These are phyloP conservation scores for Agarophyton chilense DNA, from an alignment of 23 red algal genomes.

Conservation along the genomic window DNA sequence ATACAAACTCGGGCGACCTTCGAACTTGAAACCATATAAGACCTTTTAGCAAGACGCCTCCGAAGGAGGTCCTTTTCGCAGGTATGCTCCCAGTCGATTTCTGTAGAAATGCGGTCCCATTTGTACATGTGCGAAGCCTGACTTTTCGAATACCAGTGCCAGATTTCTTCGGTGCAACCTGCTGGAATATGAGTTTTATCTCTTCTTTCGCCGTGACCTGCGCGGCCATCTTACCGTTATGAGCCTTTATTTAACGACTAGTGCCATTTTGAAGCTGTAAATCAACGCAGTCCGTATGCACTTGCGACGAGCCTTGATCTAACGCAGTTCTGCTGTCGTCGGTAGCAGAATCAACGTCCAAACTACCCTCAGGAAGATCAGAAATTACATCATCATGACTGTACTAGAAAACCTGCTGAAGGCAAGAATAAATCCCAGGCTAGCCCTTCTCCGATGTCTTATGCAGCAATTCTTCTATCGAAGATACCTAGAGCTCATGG, in stretches of 20 bases:
- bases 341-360: constrained; percentile 50
- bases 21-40: neutral
- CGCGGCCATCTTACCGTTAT: constrained; percentile 33
- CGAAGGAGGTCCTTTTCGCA: too few relatives aligned
- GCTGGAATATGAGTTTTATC: constrained; percentile 9
- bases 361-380: constrained; percentile 24
- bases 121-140: neutral
- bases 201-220: constrained; percentile 15
- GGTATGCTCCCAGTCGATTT: too few relatives aligned
- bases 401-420: neutral
- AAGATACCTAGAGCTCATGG: neutral
- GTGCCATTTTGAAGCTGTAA: constrained; percentile 32
- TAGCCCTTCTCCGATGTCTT: constrained; percentile 6
- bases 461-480: constrained; percentile 43
- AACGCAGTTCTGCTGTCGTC: constrained; percentile 57
- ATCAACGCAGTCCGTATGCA: constrained; percentile 39
- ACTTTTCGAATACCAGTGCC: neutral
- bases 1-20: neutral
- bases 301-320: constrained; percentile 46
- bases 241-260: neutral
- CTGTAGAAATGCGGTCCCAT: too few relatives aligned
- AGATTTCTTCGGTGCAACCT: constrained; percentile 16
- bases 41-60: too few relatives aligned
- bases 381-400: constrained; percentile 34
- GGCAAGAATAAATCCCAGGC: neutral